Base-by-base conservation (phyloP, 192 early-diverging fungal species). In the Pecoramyces ruminantium region DNA sequence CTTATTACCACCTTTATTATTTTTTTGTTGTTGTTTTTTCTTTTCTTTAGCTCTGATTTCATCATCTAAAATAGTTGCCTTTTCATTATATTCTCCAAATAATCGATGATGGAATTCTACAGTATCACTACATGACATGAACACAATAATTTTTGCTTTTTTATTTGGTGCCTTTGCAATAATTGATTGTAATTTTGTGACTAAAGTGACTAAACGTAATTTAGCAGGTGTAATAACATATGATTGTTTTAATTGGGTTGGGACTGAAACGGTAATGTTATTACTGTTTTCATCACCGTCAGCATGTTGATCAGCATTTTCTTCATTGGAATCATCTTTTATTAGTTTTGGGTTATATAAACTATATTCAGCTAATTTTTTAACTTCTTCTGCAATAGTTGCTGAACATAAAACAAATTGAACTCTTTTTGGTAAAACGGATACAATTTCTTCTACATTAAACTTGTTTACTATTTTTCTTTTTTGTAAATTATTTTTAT, bases 381-480 rank as follows among this genome's bases (percentile, higher is more conserved):
- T 86, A 34, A 99, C 95, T 42, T 94, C 92, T 78, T 92, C 94
- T 79, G 91, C 89, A 39, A 98, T 87, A 0, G 97, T 99, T 11
- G 97, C 97, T 15, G 97, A 99, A 83, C 96, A 97, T 58, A 95
- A 84, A 34, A 95, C 85, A 13, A 91, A 93, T 82, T 93, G 93
- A 77, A 93, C 89, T 29, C 86, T 86, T 77, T 86, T 85, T 13
- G 94, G 93, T 84, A 92, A 91, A 15, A 82, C 77, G 6, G 51
- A 67, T n/a, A 67, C 25, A 67, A 67, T 67, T n/a, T 67, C 51
- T n/a, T 67, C 51, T 0, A 67, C 8, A 67, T 67, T 67, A n/a
- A 67, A 67, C 11, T 67, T 67, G n/a, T 67, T 67, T 11, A 67
- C 9, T 0, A 67, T n/a, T 11, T 67, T 67, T 9, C 9, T 25